These are phyloP conservation scores for Lactarius deliciosus DNA, from an alignment of 768 basidiomycete genomes.

Conservation along the genomic window DNA sequence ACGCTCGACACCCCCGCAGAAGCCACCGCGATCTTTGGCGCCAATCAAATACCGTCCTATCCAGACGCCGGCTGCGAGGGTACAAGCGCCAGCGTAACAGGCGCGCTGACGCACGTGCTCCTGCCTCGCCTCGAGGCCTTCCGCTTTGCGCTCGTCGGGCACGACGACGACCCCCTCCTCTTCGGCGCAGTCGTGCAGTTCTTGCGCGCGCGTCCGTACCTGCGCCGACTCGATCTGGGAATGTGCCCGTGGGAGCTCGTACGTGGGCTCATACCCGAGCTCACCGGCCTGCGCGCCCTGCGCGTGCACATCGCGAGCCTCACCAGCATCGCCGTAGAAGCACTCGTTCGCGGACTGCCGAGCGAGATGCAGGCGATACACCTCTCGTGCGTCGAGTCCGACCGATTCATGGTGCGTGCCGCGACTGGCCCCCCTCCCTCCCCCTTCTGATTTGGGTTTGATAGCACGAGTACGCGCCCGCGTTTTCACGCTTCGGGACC, in stretches of 20 bases:
- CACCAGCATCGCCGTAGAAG: constrained; percentile 38
- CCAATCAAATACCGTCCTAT: constrained; percentile 59
- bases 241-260: constrained; percentile 66
- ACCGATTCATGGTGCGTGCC: constrained; percentile 48
- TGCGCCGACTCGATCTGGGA: constrained; percentile 61
- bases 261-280: constrained; percentile 48
- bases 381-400: constrained; percentile 50
- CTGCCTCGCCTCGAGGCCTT: constrained; percentile 62
- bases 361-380: constrained; percentile 53
- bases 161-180: constrained; percentile 53
- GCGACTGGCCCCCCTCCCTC: not conserved
- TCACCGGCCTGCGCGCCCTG: constrained; percentile 53
- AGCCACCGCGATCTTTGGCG: constrained; percentile 58
- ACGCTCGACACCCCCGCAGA: constrained; percentile 59
- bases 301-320: constrained; percentile 57
- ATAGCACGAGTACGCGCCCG: constrained; percentile 54
- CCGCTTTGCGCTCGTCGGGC: constrained; percentile 62
- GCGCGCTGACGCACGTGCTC: constrained; percentile 47
- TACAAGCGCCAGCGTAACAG: not conserved
- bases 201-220: constrained; percentile 46
- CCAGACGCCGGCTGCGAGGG: not conserved
- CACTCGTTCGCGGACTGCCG: constrained; percentile 39
- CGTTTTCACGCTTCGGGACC: constrained; percentile 48
- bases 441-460: not conserved
- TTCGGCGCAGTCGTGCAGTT: constrained; percentile 58